Base-by-base conservation (phyloP, 768 basidiomycete species). In the Gyrodon lividus region DNA sequence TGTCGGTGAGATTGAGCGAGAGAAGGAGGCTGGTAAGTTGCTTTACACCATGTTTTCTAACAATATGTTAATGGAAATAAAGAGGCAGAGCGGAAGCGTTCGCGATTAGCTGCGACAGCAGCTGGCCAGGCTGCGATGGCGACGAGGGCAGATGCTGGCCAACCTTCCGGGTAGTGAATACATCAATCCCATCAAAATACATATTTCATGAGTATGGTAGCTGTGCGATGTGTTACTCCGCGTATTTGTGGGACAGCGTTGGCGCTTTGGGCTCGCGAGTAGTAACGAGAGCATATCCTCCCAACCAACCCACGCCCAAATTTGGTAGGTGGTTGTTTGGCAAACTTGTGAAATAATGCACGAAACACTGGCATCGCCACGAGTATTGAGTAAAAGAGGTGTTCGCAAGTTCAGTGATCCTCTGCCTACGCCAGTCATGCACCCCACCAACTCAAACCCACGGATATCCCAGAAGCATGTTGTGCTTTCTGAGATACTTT, bases 1-100 rank as follows among this genome's bases (percentile, higher is more conserved):
- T 52, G 97, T 98, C 6, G 73, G 83, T 43, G 89, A 91, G 44
- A 98, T 99, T 52, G 97, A 99, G 70, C 82, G 86, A 57, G 97
- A 99, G 77, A 99, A 98, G 76, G 97, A 98, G 74, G 87, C 88
- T 31, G 90, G 90, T 90, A 50, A 40, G 83, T 58, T 22, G 12
- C 46, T 30, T 31, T 3, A 50, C 17, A 30, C 51, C 35, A 1
- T 19, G 4, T 19, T 33, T 51, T 38, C 10, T 45, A 6, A 42
- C 22, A 6, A 17, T 34, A 30, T 39, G 39, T 59, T 52, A 33
- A 56, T 30, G 28, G 43, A 14, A 34, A 28, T 58, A 60, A 79
- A 84, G 97, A 98, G 80, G 94, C 94, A 41, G 97, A 98, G 71
- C 80, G 90, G 71, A 98, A 98, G 73, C 83, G 93, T 48, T 86